Evolutionary conservation across 1,284 basidiomycete genomes (phyloP).

Genomic region (Ustanciosporium gigantosporum): DNA sequence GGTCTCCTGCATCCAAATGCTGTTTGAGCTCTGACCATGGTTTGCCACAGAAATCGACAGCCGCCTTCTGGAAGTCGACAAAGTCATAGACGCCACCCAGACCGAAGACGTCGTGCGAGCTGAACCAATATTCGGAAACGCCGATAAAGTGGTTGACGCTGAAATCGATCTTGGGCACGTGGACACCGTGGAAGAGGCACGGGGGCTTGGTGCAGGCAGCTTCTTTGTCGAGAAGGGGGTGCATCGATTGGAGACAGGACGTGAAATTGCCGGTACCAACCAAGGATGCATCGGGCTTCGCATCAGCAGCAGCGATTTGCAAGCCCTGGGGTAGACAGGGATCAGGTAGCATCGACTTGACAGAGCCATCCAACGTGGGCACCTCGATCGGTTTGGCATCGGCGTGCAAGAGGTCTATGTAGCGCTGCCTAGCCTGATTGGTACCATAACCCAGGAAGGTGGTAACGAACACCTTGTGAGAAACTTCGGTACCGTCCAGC

Average conservation of each 20-base stretch:
- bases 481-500: constrained; percentile 81
- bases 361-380: neutral
- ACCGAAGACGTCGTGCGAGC: constrained; percentile 91
- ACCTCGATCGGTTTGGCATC: constrained; percentile 18
- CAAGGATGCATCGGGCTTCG: constrained; percentile 55
- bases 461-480: constrained; percentile 92
- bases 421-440: constrained; percentile 90
- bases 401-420: constrained; percentile 71
- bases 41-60: constrained; percentile 79
- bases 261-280: constrained; percentile 86
- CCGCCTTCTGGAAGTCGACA: constrained; percentile 91
- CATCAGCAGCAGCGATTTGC: constrained; percentile 62
- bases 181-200: constrained; percentile 96
- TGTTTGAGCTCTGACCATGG: constrained; percentile 74
- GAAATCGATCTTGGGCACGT: constrained; percentile 79
- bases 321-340: constrained; percentile 87
- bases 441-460: constrained; percentile 99
- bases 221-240: constrained; percentile 81
- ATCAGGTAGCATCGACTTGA: constrained; percentile 64
- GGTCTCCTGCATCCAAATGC: constrained; percentile 68
- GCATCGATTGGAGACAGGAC: constrained; percentile 75
- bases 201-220: constrained; percentile 80
- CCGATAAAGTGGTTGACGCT: constrained; percentile 91
- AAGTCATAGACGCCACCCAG: constrained; percentile 94
- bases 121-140: constrained; percentile 99